Conservation (phyloP, 805 yeast genomes). For the Zygotorulaspora florentina region DNA sequence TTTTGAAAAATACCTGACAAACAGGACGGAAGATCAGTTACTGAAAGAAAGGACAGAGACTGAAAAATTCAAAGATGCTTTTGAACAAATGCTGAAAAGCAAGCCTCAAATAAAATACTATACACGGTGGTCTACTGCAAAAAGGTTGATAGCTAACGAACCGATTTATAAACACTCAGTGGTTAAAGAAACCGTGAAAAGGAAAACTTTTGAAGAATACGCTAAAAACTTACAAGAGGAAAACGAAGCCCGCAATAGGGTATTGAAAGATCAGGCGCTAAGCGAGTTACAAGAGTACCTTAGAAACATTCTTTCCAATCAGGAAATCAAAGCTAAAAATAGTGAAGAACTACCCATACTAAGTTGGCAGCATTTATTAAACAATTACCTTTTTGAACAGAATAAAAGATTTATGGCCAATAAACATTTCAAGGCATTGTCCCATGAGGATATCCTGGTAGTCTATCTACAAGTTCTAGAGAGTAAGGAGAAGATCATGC, state of each 20-base stretch:
- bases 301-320: slow-evolving; percentile 30
- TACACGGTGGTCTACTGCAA: slow-evolving; percentile 62
- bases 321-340: slow-evolving; percentile 11
- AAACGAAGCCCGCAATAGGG: slow-evolving; percentile 24
- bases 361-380: slow-evolving; percentile 26
- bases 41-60: slow-evolving; percentile 49
- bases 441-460: slow-evolving; percentile 55
- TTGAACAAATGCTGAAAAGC: slow-evolving; percentile 42
- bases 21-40: slow-evolving; percentile 47
- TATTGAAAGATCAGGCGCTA: slow-evolving; percentile 46
- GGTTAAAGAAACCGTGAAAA: slow-evolving; percentile 54
- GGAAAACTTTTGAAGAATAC: slow-evolving; percentile 50
- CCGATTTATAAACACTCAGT: slow-evolving; percentile 60
- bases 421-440: slow-evolving; percentile 49
- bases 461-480: slow-evolving; percentile 36
- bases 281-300: slow-evolving; percentile 51
- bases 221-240: slow-evolving; percentile 38
- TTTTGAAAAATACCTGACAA: slow-evolving; percentile 62
- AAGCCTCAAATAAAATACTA: slow-evolving; percentile 46
- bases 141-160: slow-evolving; percentile 54
- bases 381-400: slow-evolving; percentile 32
- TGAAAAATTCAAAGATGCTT: slow-evolving; percentile 54
- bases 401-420: slow-evolving; percentile 57
- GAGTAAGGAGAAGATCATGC: slow-evolving; percentile 23
- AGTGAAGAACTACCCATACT: slow-evolving; percentile 15